Evolutionary conservation across 2,329 filamentous ascomycete species (phyloP), one percentile per base, ranked within the genome.

Genomic region (Diaporthe batatas): DNA sequence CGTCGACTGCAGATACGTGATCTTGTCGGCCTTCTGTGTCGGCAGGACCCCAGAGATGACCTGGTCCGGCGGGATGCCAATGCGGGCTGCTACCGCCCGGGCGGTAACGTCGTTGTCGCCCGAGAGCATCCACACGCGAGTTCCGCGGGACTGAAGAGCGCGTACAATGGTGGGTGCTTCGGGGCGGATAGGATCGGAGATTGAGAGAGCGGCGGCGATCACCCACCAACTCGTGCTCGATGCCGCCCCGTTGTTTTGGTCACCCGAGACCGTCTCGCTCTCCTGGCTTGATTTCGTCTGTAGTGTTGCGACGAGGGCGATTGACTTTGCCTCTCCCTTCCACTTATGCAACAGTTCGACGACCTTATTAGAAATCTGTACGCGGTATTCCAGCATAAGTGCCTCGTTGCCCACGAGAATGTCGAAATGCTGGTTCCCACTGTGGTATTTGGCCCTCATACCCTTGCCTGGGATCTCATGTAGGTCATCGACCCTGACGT

Each of bases 61-160:
- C 79, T 97, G 93, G 70, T 86, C 83, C 0, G 86, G 78, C 0
- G 90, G 88, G 75, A 98, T 98, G 29, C 94, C 94, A 23, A 98
- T 86, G 78, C 90, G 90, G 2, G 86, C 83, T 0, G 93, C 95
- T 3, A 98, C 94, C 0, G 94, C 94, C 25, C 88, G 86, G 2
- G 95, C 95, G 0, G 95, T 98, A n/a, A 86, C 91, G n/a, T 86
- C 84, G 79, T 98, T 98, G 84, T 98, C 95, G 39, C 95, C 95
- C 0, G 94, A 97, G 49, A 98, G 91, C 94, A 98, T 97, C 91
- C 92, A 98, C 5, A 97, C 93, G 42, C 91, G 89, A 59, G 93
- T 91, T 25, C 92, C 91, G 21, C 89, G 88, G 6, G 87, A 82
- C 55, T 89, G 88, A 0, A 98, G 89, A 1, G 91, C 86, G 8